A percentile compares a stretch with the other conserved stretches of the same genome.
These are phyloP conservation scores for Herpetomonas samuelpessoai DNA, from an alignment of 208 protist genomes.

Conservation along the genomic window DNA sequence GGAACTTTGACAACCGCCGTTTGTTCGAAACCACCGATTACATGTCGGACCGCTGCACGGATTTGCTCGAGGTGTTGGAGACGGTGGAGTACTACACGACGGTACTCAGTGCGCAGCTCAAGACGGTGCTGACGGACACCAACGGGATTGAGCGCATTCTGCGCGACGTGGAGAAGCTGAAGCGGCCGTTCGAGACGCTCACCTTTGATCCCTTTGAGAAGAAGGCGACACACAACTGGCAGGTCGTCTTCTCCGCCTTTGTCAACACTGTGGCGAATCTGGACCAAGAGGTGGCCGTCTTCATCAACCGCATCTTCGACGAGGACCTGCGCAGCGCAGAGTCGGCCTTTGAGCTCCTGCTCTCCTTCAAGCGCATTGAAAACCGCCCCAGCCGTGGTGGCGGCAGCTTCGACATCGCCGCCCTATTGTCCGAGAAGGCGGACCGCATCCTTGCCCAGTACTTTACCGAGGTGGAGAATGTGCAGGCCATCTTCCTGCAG, in stretches of 20 bases:
- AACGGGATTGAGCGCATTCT: slow-evolving; percentile 96
- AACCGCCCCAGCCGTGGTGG: slow-evolving; percentile 70
- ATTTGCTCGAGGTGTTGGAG: slow-evolving; percentile 94
- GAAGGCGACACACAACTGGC: slow-evolving; percentile 89
- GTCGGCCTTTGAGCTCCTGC: slow-evolving; percentile 96
- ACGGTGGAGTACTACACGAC: slow-evolving; percentile 96
- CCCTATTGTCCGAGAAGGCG: slow-evolving; percentile 94
- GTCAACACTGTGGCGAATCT: slow-evolving; percentile 90
- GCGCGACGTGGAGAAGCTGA: slow-evolving; percentile 92
- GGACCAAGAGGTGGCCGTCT: slow-evolving; percentile 92
- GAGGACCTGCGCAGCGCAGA: slow-evolving; percentile 97
- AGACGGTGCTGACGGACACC: slow-evolving; percentile 96
- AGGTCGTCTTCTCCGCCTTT: slow-evolving; percentile 92
- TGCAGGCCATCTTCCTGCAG: slow-evolving; percentile 91
- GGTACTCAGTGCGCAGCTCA: slow-evolving; percentile 96
- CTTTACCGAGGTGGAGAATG: slow-evolving; percentile 89
- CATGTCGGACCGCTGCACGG: slow-evolving; percentile 95
- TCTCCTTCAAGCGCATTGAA: slow-evolving; percentile 96
- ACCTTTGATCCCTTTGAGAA: slow-evolving; percentile 97
- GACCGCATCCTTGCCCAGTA: slow-evolving; percentile 96
- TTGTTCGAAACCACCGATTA: slow-evolving; percentile 98
- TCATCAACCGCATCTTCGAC: slow-evolving; percentile 98
- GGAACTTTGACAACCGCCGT: slow-evolving; percentile 97
- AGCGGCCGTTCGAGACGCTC: slow-evolving; percentile 93
- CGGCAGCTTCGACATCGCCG: slow-evolving; percentile 86